Base-by-base conservation (phyloP, 2,329 filamentous ascomycete genomes). In the Chaetomium sp. region DNA sequence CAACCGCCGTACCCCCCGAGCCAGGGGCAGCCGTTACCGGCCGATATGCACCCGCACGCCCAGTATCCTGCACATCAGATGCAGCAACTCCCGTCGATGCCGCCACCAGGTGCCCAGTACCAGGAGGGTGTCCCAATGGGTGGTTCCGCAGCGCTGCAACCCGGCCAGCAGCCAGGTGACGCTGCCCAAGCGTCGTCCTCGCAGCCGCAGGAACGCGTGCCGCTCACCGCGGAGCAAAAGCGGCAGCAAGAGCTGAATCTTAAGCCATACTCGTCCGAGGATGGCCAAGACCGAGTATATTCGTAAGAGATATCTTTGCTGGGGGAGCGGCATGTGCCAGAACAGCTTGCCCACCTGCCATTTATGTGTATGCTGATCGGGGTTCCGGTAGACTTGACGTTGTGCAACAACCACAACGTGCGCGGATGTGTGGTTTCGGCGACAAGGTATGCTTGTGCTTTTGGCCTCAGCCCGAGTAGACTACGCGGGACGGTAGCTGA, bases 371-470 rank as follows among this genome's bases (percentile, higher is more conserved):
- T 27, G 55, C 60, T 63, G 59, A 63, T 52, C 45, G 55, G 32
- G 55, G 9, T 41, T 45, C 52, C 44, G 52, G 49, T 62, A 87
- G 85, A 59, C 79, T 96, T 50, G 77, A 86, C 62, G 89, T 96
- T 58, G 85, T 89, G 62, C 94, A 99, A 74, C 91, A 97, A 71
- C 94, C 94, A 50, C 80, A 89, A 65, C 85, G 94, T 65, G 94
- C 94, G 62, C 88, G 94, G 59, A 97, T 97, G 94, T 99, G 94
- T 75, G 94, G 94, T 6, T 99, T 97, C 74, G 94, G 94, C 60
- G 94, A 99, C 76, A 99, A 97, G 81, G 89, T 94, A 74, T 55
- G 75, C 55, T 56, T 52, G 38, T 46, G 42, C 41, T 35, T 46
- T 52, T 52, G 45, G 19, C n/a, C 40, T 45, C 14, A 36, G 36